These are phyloP conservation scores for Gaultheria prostrata DNA, from an alignment of 148 eudicot genomes.

Conservation along the genomic window DNA sequence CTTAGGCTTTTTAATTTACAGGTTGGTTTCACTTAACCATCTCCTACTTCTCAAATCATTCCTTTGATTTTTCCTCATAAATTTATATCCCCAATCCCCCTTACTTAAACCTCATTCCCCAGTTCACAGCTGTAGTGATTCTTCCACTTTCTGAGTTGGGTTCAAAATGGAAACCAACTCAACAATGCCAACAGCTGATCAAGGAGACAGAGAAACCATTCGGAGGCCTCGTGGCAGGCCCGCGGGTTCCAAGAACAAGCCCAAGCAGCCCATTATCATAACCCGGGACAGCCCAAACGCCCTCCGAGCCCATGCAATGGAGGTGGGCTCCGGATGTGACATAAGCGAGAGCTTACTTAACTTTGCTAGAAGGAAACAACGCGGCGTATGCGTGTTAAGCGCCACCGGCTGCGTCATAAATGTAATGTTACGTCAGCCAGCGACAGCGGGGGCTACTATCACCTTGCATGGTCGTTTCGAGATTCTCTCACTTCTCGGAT, in stretches of 20 bases:
- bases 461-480: constrained; percentile 75
- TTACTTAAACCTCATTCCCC: constrained; percentile 19
- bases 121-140: background rate
- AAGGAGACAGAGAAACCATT: constrained; percentile 28
- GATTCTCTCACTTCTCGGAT: constrained; percentile 66
- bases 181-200: constrained; percentile 2
- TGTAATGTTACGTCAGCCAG: constrained; percentile 63
- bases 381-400: constrained; percentile 59
- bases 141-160: background rate
- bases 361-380: constrained; percentile 63
- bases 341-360: constrained; percentile 50
- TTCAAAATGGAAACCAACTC: background rate
- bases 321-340: constrained; percentile 66
- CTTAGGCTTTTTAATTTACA: constrained; percentile 5
- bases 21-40: constrained; percentile 31
- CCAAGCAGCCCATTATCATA: constrained; percentile 76
- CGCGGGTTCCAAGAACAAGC: constrained; percentile 80
- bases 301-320: constrained; percentile 72
- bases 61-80: constrained; percentile 13
- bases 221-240: constrained; percentile 77
- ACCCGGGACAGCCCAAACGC: constrained; percentile 65
- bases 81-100: constrained; percentile 6
- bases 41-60: constrained; percentile 34
- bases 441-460: constrained; percentile 48
- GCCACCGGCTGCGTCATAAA: constrained; percentile 70